Evolutionary conservation across 129 eudicot species (phyloP).

Genomic region (Centrapalus pauciflorus): DNA sequence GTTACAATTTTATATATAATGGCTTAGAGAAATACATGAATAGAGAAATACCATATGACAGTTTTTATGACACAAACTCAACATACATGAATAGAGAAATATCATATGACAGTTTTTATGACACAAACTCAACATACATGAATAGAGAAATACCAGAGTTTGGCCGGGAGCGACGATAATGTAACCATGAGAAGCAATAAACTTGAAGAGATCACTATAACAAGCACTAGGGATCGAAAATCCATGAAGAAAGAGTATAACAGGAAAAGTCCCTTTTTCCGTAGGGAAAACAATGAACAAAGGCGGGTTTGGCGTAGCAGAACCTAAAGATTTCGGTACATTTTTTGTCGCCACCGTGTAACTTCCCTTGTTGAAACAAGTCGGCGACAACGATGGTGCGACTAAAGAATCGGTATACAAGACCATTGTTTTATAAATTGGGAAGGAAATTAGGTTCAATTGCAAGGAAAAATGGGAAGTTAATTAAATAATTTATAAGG

Average conservation of each 20-base stretch:
- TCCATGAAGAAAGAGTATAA: conserved; percentile 21
- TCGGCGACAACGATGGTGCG: not conserved
- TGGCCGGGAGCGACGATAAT: conserved; percentile 18
- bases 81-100: too few relatives aligned
- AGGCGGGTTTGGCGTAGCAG: conserved; percentile 20
- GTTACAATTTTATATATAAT: too few relatives aligned
- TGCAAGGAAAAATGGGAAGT: not conserved
- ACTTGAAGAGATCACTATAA: conserved; percentile 7
- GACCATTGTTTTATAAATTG: not conserved
- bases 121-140: not conserved
- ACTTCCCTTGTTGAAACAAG: conserved; percentile 1
- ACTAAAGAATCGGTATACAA: not conserved
- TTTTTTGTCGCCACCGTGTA: not conserved
- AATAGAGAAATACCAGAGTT: conserved; percentile 5
- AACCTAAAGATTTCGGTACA: conserved; percentile 8
- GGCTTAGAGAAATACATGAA: too few relatives aligned
- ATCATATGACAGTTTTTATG: not conserved
- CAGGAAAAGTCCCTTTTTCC: conserved; percentile 11
- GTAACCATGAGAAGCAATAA: conserved; percentile 20
- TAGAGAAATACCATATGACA: not conserved
- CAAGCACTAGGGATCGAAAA: conserved; percentile 7
- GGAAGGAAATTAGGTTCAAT: not conserved
- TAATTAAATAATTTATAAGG: not conserved
- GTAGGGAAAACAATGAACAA: conserved; percentile 13
- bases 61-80: not conserved